Evolutionary conservation across 768 basidiomycete genomes (phyloP).

Genomic region (Lepiota brunneoincarnata): DNA sequence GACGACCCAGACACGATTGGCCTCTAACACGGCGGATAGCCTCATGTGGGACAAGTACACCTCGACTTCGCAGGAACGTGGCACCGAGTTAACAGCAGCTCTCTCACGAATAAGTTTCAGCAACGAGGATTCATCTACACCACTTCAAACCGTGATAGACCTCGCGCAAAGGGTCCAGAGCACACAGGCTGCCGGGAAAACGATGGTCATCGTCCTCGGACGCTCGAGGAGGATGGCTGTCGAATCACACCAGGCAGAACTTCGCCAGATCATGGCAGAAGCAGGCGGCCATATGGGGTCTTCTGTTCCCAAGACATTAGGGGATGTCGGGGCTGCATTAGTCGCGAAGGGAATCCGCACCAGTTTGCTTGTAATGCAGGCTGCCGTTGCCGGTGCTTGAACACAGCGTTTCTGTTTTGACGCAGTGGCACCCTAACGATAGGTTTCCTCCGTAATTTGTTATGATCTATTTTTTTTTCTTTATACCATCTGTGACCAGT

Average conservation of each 20-base stretch:
- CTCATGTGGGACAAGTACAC: slow-evolving; percentile 71
- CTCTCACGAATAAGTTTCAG: slow-evolving; percentile 67
- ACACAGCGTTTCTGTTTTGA: neutral
- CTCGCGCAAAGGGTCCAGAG: slow-evolving; percentile 30
- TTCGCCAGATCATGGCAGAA: slow-evolving; percentile 45
- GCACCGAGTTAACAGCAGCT: slow-evolving; percentile 24
- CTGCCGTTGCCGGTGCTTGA: slow-evolving; percentile 19
- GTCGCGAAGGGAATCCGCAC: slow-evolving; percentile 50
- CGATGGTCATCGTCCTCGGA: slow-evolving; percentile 65
- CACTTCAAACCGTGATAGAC: slow-evolving; percentile 56
- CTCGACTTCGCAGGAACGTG: neutral
- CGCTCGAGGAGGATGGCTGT: slow-evolving; percentile 70
- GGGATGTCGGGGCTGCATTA: slow-evolving; percentile 71
- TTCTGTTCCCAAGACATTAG: slow-evolving; percentile 68
- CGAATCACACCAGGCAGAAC: slow-evolving; percentile 57
- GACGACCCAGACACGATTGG: slow-evolving; percentile 63
- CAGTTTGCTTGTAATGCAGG: slow-evolving; percentile 58
- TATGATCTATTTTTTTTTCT: too few relatives aligned
- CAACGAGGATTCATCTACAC: slow-evolving; percentile 43
- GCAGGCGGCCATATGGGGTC: slow-evolving; percentile 41
- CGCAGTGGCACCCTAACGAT: too few relatives aligned
- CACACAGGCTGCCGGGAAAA: slow-evolving; percentile 30
- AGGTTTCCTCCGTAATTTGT: too few relatives aligned
- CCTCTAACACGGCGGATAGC: slow-evolving; percentile 82
- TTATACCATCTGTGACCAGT: too few relatives aligned